These are phyloP conservation scores for Hypoxylon sp. DNA, from an alignment of 2,329 filamentous ascomycete species.

Conservation along the genomic window DNA sequence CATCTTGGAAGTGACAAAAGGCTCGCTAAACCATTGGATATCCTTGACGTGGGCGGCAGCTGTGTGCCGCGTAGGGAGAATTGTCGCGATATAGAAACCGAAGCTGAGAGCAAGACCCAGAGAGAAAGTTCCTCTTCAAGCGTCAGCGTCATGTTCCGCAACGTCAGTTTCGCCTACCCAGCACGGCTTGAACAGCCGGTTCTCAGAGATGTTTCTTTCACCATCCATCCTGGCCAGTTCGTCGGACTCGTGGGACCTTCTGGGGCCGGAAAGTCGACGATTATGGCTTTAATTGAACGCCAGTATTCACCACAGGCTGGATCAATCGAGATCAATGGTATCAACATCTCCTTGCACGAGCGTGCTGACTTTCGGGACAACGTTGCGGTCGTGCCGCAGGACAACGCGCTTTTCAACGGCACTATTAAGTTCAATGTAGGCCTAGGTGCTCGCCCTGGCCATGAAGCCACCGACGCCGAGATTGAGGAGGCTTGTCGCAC, in stretches of 20 bases:
- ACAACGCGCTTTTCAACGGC: conserved; percentile 67
- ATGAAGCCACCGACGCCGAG: conserved; percentile 63
- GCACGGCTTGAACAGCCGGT: conserved; percentile 59
- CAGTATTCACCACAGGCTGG: conserved; percentile 64
- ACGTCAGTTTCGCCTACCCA: conserved; percentile 76
- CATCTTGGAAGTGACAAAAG: conserved; percentile 49
- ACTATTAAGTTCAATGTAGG: conserved; percentile 66
- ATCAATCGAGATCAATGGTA: conserved; percentile 61
- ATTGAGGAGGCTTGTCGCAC: conserved; percentile 70
- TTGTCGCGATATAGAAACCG: conserved; percentile 59
- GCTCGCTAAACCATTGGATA: conserved; percentile 48
- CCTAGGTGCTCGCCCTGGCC: conserved; percentile 62
- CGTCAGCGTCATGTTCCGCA: conserved; percentile 65
- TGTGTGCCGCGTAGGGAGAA: background rate
- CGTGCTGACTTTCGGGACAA: conserved; percentile 66
- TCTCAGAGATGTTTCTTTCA: conserved; percentile 61
- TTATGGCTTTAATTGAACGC: conserved; percentile 67
- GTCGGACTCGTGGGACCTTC: conserved; percentile 70
- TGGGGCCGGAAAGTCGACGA: conserved; percentile 74
- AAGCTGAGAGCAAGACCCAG: conserved; percentile 49
- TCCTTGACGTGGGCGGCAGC: conserved; percentile 6
- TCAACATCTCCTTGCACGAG: conserved; percentile 60
- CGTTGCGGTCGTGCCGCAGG: conserved; percentile 71
- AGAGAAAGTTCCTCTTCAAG: conserved; percentile 52
- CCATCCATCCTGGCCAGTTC: conserved; percentile 64